Percentiles rank a stretch among this genome's conserved stretches.
Evolutionary conservation across 2,329 filamentous ascomycete genomes (phyloP).

Genomic region (Claviceps monticola): DNA sequence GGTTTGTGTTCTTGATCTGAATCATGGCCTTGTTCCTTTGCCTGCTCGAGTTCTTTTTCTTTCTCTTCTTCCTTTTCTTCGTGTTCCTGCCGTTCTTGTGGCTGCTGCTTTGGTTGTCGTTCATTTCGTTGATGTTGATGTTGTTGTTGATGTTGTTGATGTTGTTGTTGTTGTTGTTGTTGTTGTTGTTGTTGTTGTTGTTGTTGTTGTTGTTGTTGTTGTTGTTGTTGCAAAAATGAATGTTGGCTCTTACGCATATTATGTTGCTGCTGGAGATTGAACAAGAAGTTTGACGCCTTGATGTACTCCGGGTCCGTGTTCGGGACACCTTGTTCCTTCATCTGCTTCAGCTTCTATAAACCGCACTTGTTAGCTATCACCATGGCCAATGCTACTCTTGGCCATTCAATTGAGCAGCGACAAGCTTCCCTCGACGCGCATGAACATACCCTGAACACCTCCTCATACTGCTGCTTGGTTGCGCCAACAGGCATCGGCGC

Average conservation of each 20-base stretch:
- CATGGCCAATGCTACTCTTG: background rate
- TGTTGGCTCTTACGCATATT: slow-evolving; percentile 37
- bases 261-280: slow-evolving; percentile 54
- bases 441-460: slow-evolving; percentile 49
- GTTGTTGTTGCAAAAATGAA: slow-evolving; percentile 26
- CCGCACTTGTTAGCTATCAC: background rate
- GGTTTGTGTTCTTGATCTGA: too few relatives aligned
- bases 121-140: slow-evolving; percentile 30
- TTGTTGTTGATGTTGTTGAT: slow-evolving; percentile 38
- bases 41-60: slow-evolving; percentile 8
- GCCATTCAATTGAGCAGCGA: background rate
- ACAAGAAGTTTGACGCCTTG: slow-evolving; percentile 64
- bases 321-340: slow-evolving; percentile 75
- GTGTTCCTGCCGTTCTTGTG: slow-evolving; percentile 42
- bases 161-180: slow-evolving; percentile 35
- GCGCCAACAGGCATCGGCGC: slow-evolving; percentile 50
- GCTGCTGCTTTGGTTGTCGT: slow-evolving; percentile 27
- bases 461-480: slow-evolving; percentile 65
- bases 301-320: slow-evolving; percentile 76
- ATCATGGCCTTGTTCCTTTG: too few relatives aligned
- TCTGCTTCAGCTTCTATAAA: slow-evolving; percentile 67
- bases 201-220: slow-evolving; percentile 22
- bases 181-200: slow-evolving; percentile 39
- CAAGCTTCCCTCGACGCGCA: background rate
- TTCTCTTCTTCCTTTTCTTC: slow-evolving; percentile 27